Base-by-base conservation (phyloP, 2,329 filamentous ascomycete genomes). In the Malbranchea zuffiana region DNA sequence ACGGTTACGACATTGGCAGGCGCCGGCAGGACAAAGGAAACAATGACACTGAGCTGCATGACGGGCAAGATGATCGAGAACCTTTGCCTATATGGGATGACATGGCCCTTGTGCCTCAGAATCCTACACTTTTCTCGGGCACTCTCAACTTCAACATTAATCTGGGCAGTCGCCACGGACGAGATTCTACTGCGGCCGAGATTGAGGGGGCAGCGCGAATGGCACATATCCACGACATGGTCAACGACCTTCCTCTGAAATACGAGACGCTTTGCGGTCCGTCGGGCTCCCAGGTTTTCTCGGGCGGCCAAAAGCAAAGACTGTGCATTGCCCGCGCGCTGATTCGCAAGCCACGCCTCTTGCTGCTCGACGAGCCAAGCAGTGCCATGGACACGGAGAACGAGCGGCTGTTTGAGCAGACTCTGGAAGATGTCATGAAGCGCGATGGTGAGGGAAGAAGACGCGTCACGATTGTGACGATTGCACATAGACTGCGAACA, bases 51-150 rank as follows among this genome's bases (percentile, higher is more conserved):
- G 68, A 81, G 28, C 65, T 75, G 49, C 68, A 79, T 13, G 82
- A 81, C 47, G 59, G 81, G 15, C 66, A 67, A 2, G 81, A 80
- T 51, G 74, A n/a, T n/a, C n/a, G n/a, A n/a, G 71, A 71, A 33
- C 66, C 84, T 1, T 69, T 78, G 42, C 72, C 78, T 39, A 63
- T 86, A n/a, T 71, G 81, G 18, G 75, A 73, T 12, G 68, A 79
- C 1, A 60, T 86, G 2, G 78, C 79, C 33, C 84, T 86, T 47
- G 85, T 86, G 37, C 80, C 81, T 3, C 78, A 83, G 60, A 80
- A 86, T 45, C 80, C 80, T 0, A 79, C 84, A 1, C 67, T 86
- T n/a, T 85, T 86, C 59, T 80, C 77, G 3, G 82, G 82, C 27
- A 83, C 80, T 0, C 64, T 86, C 19, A 69, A 80, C 32, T 75